Conservation (phyloP, 805 yeast genomes). For the Novakomyces olei region DNA sequence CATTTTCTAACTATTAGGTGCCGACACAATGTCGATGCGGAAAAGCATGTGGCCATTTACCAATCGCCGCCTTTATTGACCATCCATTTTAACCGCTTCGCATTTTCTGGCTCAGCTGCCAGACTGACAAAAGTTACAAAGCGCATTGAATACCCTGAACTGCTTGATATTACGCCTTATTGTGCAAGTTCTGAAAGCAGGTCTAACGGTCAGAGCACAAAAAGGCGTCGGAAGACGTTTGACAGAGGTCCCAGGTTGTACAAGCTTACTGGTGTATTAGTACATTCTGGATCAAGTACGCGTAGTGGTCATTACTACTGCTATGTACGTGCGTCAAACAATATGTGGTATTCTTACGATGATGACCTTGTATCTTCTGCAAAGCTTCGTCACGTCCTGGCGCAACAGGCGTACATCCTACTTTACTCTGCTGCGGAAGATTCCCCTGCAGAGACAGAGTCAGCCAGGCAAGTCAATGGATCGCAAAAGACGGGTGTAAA, state of each 20-base stretch:
- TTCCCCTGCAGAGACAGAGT: too few relatives aligned
- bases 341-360: constrained; percentile 81
- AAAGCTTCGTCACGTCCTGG: constrained; percentile 48
- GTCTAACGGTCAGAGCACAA: too few relatives aligned
- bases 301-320: constrained; percentile 86
- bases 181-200: constrained; percentile 8
- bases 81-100: constrained; percentile 74
- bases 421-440: too few relatives aligned
- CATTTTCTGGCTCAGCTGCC: constrained; percentile 41
- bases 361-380: constrained; percentile 69
- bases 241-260: too few relatives aligned
- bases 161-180: constrained; percentile 47
- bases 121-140: constrained; percentile 67
- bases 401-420: constrained; percentile 79
- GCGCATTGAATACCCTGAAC: constrained; percentile 58
- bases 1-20: too few relatives aligned
- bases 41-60: constrained; percentile 49
- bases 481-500: too few relatives aligned
- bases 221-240: too few relatives aligned
- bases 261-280: constrained; percentile 60
- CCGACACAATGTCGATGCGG: constrained; percentile 49
- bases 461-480: too few relatives aligned
- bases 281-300: constrained; percentile 84
- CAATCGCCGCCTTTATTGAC: constrained; percentile 74
- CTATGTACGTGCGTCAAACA: constrained; percentile 79